phyloP scores from a whole-genome alignment of 805 yeast species.

The Candida ascalaphidarum region DNA sequence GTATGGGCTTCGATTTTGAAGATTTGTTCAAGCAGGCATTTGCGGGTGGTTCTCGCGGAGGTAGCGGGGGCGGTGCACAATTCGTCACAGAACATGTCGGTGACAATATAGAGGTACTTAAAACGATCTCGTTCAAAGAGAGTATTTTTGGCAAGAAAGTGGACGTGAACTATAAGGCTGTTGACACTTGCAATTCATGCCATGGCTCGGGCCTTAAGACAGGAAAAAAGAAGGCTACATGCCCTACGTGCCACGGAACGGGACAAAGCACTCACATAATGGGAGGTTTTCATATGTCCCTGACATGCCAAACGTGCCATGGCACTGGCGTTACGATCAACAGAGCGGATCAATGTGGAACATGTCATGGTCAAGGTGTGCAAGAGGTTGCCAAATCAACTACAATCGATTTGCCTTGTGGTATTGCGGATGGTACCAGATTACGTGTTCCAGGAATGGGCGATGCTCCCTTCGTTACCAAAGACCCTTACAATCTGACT shows the following conservation, averaged over 20 bases:
- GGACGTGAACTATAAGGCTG: slow-evolving; percentile 59
- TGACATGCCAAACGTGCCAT: slow-evolving; percentile 80
- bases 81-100: slow-evolving; percentile 79
- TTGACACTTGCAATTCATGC: slow-evolving; percentile 74
- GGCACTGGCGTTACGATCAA: slow-evolving; percentile 82
- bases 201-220: slow-evolving; percentile 77
- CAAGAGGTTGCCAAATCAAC: slow-evolving; percentile 59
- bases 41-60: slow-evolving; percentile 22
- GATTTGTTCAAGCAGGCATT: slow-evolving; percentile 42
- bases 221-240: slow-evolving; percentile 68
- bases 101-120: slow-evolving; percentile 75
- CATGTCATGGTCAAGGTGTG: slow-evolving; percentile 91
- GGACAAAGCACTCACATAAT: slow-evolving; percentile 82
- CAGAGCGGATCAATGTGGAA: slow-evolving; percentile 57
- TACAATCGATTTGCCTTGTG: slow-evolving; percentile 79
- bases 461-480: slow-evolving; percentile 72
- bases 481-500: slow-evolving; percentile 59
- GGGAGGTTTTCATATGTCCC: slow-evolving; percentile 95
- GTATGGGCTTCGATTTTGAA: slow-evolving; percentile 40
- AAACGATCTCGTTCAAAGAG: slow-evolving; percentile 73
- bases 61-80: slow-evolving; percentile 31
- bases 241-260: slow-evolving; percentile 85
- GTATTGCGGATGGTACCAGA: slow-evolving; percentile 79
- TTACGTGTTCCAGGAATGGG: slow-evolving; percentile 84
- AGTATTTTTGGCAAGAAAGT: slow-evolving; percentile 74